Conservation (phyloP, 441 rosid species). For the Biscutella laevigata region DNA sequence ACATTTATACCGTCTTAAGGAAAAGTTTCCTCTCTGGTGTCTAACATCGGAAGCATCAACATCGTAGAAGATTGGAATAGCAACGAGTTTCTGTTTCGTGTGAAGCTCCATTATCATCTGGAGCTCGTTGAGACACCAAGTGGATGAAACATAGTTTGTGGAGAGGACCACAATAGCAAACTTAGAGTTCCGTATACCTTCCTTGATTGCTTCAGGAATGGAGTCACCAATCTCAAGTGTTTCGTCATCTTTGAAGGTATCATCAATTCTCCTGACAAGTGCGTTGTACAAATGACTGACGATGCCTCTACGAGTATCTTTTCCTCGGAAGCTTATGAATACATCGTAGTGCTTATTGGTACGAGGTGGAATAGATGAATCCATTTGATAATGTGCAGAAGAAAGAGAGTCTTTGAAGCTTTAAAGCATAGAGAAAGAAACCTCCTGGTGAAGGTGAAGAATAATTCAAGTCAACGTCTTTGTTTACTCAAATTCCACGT, state of each 20-base stretch:
- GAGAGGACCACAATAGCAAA: slow-evolving; percentile 12
- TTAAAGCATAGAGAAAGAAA: background rate
- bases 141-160: slow-evolving; percentile 1
- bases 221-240: background rate
- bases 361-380: slow-evolving; percentile 1
- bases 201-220: slow-evolving; percentile 8
- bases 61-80: slow-evolving; percentile 15
- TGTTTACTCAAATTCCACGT: background rate
- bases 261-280: background rate
- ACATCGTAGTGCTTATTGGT: background rate
- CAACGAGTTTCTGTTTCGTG: background rate
- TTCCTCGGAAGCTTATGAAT: slow-evolving; percentile 21
- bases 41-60: slow-evolving; percentile 12
- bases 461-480: background rate
- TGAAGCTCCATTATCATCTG: slow-evolving; percentile 15
- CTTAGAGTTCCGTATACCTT: slow-evolving; percentile 13
- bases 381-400: background rate
- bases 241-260: slow-evolving; percentile 1
- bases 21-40: slow-evolving; percentile 11
- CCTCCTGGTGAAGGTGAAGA: too few species aligned
- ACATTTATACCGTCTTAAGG: background rate
- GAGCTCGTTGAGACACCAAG: slow-evolving; percentile 25
- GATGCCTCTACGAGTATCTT: slow-evolving; percentile 5
- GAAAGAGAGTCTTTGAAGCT: background rate
- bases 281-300: background rate